Base-by-base conservation (phyloP, 202 grass and related monocot genomes). In the Eragrostis tef region DNA sequence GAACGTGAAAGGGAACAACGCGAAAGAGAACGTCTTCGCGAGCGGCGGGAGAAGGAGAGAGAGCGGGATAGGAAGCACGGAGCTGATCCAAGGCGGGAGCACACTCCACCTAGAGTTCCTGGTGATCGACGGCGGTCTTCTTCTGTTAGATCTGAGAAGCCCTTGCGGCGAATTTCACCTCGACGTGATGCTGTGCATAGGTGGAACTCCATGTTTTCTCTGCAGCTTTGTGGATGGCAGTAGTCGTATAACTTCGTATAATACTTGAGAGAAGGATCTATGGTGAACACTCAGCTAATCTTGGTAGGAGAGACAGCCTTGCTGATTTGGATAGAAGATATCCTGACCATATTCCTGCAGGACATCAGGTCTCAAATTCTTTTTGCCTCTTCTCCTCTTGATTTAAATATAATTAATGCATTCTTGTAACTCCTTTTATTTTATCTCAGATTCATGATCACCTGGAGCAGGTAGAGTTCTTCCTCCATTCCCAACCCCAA, bases 281-380 rank as follows among this genome's bases (percentile, higher is more conserved):
- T 87, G 36, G 89, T 71, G 96, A 99, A 79, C 87, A 86, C 79
- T 86, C 90, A 25, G 31, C 88, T 68, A 78, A 86, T 86, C 94
- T 91, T 93, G 81, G 79, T 62, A 80, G 89, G 64, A 93, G 96
- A 81, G 95, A 98, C 57, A 81, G 86, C 31, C 81, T 81, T 11
- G 54, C 63, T 89, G 96, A 99, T 90, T 87, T 92, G 80, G 90
- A 89, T 78, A 88, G 96, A 83, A 99, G 96, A 95, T 99, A 96
- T 64, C 81, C 89, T 1, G 96, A 99, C 65, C 86, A 90, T 79
- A 58, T 90, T 57, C 82, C 88, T 78, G 67, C 87, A 53, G 74
- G 81, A 49, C 86, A 85, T 67, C 95, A 89, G 79, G 88, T 89
- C 66, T 86, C 24, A 7, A n/a, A 60, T 31, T 79, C 17, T 19